phyloP scores from a whole-genome alignment of 2,329 filamentous ascomycete genomes.

The Cordyceps cateniannulata region DNA sequence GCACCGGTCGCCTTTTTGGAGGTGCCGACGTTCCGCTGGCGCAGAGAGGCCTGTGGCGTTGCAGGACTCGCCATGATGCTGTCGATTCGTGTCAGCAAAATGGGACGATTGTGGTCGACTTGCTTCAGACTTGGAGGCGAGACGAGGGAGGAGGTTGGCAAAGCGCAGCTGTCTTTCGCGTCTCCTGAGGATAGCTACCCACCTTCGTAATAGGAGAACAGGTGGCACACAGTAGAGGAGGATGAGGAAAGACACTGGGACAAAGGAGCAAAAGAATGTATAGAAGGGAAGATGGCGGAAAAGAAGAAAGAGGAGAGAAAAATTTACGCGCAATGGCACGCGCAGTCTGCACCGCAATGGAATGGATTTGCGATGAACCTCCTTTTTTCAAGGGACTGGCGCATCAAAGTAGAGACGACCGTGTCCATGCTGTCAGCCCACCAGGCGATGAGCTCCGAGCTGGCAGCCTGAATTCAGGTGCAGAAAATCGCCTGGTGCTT shows the following conservation, averaged over 20 bases:
- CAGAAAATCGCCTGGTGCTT: background rate
- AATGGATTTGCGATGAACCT: slow-evolving; percentile 13
- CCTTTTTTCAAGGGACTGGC: background rate
- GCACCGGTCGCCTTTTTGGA: slow-evolving; percentile 39
- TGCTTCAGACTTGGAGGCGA: background rate
- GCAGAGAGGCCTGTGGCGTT: slow-evolving; percentile 51
- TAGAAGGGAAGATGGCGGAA: background rate
- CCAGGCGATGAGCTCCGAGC: background rate
- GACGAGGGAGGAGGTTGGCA: background rate
- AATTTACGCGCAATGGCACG: background rate
- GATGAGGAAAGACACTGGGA: slow-evolving; percentile 14
- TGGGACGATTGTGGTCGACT: background rate
- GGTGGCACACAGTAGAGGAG: slow-evolving; percentile 12
- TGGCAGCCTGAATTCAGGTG: background rate
- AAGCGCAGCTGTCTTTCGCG: background rate
- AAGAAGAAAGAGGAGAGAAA: background rate
- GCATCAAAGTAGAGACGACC: slow-evolving; percentile 10
- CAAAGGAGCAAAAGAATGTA: slow-evolving; percentile 14
- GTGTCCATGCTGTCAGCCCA: slow-evolving; percentile 5
- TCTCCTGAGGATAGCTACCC: background rate
- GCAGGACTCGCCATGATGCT: slow-evolving; percentile 41
- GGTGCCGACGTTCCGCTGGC: slow-evolving; percentile 49
- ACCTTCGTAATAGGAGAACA: slow-evolving; percentile 3
- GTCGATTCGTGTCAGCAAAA: background rate
- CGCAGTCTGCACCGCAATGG: slow-evolving; percentile 18